Evolutionary conservation across 352 stramenopile genomes (phyloP), one percentile per base, ranked within the genome.

Genomic region (Pythium rishiriense): DNA sequence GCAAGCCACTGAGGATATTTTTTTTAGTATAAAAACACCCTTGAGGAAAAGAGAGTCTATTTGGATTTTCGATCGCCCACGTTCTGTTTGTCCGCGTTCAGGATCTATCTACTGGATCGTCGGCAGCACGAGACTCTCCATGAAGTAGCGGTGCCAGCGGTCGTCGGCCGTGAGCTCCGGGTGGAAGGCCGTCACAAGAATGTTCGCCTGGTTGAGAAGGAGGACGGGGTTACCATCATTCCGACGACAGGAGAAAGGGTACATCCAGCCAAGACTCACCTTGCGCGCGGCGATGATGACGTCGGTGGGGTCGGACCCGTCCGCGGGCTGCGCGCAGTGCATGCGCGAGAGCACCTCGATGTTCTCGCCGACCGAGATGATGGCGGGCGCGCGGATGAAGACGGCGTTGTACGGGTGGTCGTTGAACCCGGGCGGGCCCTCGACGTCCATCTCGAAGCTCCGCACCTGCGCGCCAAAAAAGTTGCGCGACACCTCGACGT

Each of bases 351-450:
- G 80, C 58, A 98, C 83, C 60, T 97, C 74, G 28, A 98, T 96
- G 56, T 90, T 73, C 22, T 94, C 74, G 58, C 87, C 86, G 47
- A 93, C 85, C 19, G 87, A 95, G 49, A 98, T 90, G 72, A 98
- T 98, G 26, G 96, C 94, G 0, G 96, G 96, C n/a, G 95, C 96
- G 50, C 96, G 91, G 79, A 99, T 99, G 74, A 98, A 99, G 21
- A 99, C 91, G 33, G 90, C 96, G 42, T 96, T 96, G 81, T 97
- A 98, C 5, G 91, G 82, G 64, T 76, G 63, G 1, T 55, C 54
- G 56, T 84, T 78, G 63, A 78, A 85, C 7, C 76, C 81, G 3
- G 79, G 82, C 24, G 83, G 81, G 7, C 79, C 85, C 9, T 73
- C 72, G 39, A 91, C 77, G 3, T 69, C 52, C 68, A 93, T 83